Base-by-base conservation (phyloP, 331 rosid genomes). In the Pyracantha coccinea region DNA sequence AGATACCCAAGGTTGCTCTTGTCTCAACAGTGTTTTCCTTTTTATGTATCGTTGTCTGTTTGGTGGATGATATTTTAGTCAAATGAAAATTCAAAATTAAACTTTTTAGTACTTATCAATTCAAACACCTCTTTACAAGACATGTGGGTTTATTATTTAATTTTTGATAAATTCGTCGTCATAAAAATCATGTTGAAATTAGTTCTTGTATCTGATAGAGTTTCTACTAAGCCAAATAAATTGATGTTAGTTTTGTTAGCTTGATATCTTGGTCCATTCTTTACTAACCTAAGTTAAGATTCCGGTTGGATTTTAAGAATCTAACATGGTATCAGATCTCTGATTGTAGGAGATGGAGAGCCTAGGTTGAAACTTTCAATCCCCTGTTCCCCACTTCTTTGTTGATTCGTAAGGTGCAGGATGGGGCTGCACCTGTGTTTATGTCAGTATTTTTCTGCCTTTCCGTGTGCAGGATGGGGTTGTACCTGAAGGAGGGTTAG, bases 1-100 rank as follows among this genome's bases (percentile, higher is more conserved):
- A 87, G 83, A 77, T 92, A 91, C 81, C 96, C 99, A 71, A 85
- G 99, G 97, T 90, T 57, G 83, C 89, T 82, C 65, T 61, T 74
- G n/a, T 72, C 66, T 35, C 76, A 58, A 60, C 23, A 21, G 64
- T 7, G 32, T 10, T 25, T 31, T 75, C 19, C 15, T 17, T 53
- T 15, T 24, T n/a, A 66, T 11, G 13, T 16, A 50, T 6, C 16
- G 29, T 52, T 71, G 15, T 57, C 27, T 54, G 32, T 55, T 32
- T 8, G 23, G 64, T 50, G 12, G 3, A 53, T 53, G 31, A 70
- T 52, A 53, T 35, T 50, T 10, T 41, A n/a, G 31, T 70, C 45
- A 29, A 14, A 10, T 45, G 7, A 44, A 47, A 8, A 14, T 24
- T 15, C 6, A 68, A 68, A 25, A 19, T 47, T 47, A 2, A 68